Base-by-base conservation (phyloP, 768 basidiomycete species). In the Russula sp. region DNA sequence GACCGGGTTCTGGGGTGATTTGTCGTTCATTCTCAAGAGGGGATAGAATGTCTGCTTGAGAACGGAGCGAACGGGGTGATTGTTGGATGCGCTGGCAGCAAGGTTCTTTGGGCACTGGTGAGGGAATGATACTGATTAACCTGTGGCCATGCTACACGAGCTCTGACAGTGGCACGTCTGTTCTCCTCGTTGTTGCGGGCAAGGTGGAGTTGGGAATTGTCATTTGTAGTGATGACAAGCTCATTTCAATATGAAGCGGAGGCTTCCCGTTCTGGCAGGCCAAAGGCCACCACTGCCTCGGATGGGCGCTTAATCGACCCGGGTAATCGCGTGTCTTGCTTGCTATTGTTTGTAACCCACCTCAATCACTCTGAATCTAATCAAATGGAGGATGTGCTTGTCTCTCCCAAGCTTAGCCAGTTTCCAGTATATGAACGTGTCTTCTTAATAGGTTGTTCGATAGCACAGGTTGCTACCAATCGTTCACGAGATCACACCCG, bases 1-100 rank as follows among this genome's bases (percentile, higher is more conserved):
- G 83, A 2, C 75, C 73, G 2, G 91, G 91, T 68, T 90, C 90
- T n/a, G 91, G 91, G 0, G 91, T 92, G 14, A 78, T 73, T 61
- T 89, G 84, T 60, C 89, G 82, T 56, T 75, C 72, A 31, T 73
- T 74, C 54, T 79, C 76, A 4, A 47, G 22, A 72, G 62, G 9
- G 69, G 64, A 31, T 76, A 69, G 55, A 72, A 66, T 8, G 70
- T 61, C 68, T 79, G 83, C 74, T 91, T 92, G 40, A 92, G 79
- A 61, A 91, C 91, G 7, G 90, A 88, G 66, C 81, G 87, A 22
- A 73, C 60, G 0, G 88, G 88, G 14, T 68, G 76, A 16, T 75
- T 71, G 54, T 75, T 77, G 2, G 76, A 77, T 5, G 77, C 72
- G 59, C 75, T 78, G 16, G 62, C 16, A 18, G 57, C 37, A 4